phyloP scores from a whole-genome alignment of 768 basidiomycete genomes.

The Hortiboletus campestris region DNA sequence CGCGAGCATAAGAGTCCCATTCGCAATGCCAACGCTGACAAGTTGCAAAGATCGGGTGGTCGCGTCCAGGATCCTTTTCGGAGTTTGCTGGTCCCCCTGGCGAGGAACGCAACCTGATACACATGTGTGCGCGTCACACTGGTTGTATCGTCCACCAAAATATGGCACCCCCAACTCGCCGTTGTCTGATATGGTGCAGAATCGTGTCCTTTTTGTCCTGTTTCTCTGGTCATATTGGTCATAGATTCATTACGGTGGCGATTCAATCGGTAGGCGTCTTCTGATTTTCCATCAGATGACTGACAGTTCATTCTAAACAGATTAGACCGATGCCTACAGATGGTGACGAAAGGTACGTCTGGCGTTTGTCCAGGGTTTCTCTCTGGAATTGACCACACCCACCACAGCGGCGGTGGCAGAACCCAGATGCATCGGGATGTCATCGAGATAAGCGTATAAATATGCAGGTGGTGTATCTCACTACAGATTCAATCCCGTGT shows the following conservation, averaged over 20 bases:
- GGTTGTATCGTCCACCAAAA: not conserved
- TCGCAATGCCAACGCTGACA: not conserved
- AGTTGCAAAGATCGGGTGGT: not conserved
- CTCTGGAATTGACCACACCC: not conserved
- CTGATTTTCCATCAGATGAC: constrained; percentile 3
- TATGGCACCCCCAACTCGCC: not conserved
- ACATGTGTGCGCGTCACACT: not conserved
- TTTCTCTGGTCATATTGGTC: not conserved
- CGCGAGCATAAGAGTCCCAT: no score
- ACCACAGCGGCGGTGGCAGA: constrained; percentile 6
- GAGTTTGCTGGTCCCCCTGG: not conserved
- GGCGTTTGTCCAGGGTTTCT: not conserved
- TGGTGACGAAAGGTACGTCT: not conserved
- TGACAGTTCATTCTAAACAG: not conserved
- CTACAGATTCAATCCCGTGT: not conserved
- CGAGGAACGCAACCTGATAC: not conserved
- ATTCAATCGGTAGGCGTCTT: constrained; percentile 9
- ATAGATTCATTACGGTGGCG: not conserved
- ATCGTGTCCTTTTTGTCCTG: not conserved
- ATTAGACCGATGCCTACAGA: constrained; percentile 11
- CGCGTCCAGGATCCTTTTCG: not conserved
- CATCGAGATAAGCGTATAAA: constrained; percentile 16
- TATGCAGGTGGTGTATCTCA: not conserved
- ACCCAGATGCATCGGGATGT: not conserved
- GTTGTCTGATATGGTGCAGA: not conserved